These are phyloP conservation scores for Pichia sp. DNA, from an alignment of 1,139 yeast species.

Conservation along the genomic window DNA sequence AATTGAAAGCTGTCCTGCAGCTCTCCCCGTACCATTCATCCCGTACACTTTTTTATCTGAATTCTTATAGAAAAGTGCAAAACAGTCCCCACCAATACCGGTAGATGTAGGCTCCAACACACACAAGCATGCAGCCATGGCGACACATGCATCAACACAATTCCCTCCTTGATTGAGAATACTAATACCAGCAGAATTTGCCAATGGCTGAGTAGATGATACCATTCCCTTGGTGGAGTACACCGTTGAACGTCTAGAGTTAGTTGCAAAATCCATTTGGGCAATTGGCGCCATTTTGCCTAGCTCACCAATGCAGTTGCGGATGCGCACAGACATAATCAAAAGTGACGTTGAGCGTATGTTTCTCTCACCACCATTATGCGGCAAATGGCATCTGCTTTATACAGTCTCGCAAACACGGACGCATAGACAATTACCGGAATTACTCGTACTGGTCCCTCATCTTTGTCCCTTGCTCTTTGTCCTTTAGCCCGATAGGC, in stretches of 20 bases:
- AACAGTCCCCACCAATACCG: slow-evolving; percentile 82
- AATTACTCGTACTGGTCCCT: too few relatives aligned
- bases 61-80: slow-evolving; percentile 54
- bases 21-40: slow-evolving; percentile 70
- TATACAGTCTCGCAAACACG: too few relatives aligned
- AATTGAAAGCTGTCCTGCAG: slow-evolving; percentile 47
- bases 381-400: too few relatives aligned
- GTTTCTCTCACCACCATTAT: too few relatives aligned
- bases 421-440: too few relatives aligned
- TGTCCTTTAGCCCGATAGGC: too few relatives aligned
- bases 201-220: slow-evolving; percentile 69
- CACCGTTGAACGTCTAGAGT: slow-evolving; percentile 69
- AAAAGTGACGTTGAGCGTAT: too few relatives aligned
- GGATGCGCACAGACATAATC: too few relatives aligned
- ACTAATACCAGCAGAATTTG: slow-evolving; percentile 66
- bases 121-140: slow-evolving; percentile 67
- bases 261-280: slow-evolving; percentile 14
- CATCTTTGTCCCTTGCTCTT: too few relatives aligned
- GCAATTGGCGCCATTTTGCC: too few relatives aligned
- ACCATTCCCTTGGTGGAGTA: slow-evolving; percentile 72
- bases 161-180: slow-evolving; percentile 69
- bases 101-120: slow-evolving; percentile 73
- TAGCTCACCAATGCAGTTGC: too few relatives aligned
- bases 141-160: slow-evolving; percentile 76
- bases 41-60: slow-evolving; percentile 49